These are phyloP conservation scores for Podospora anserina DNA, from an alignment of 495 filamentous ascomycete genomes.

Conservation along the genomic window DNA sequence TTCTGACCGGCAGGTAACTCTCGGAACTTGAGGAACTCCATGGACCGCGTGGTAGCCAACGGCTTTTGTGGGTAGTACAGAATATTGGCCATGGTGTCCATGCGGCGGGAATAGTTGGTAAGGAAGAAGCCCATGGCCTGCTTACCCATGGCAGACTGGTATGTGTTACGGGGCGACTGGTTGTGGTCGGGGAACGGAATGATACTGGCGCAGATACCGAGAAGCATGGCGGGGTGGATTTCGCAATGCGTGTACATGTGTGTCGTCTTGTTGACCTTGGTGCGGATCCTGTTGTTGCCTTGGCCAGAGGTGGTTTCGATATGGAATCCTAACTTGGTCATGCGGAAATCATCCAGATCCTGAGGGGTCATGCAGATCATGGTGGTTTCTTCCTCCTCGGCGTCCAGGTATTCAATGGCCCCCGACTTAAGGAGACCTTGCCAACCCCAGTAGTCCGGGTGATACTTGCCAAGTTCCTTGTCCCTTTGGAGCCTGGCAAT, in stretches of 20 bases:
- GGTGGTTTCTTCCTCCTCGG: conserved; percentile 94
- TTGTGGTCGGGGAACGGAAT: conserved; percentile 99
- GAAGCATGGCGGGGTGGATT: conserved; percentile 98
- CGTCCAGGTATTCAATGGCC: conserved; percentile 91
- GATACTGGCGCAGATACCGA: conserved; percentile 96
- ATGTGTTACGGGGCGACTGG: conserved; percentile 96
- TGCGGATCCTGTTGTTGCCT: conserved; percentile 76
- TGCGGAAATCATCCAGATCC: conserved; percentile 70
- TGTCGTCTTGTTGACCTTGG: conserved; percentile 73
- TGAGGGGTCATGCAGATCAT: conserved; percentile 99
- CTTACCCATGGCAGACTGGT: conserved; percentile 99
- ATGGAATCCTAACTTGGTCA: conserved; percentile 47
- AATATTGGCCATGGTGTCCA: conserved; percentile 99
- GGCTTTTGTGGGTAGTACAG: conserved; percentile 99
- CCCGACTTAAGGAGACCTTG: conserved; percentile 74
- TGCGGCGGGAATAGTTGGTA: conserved; percentile 90
- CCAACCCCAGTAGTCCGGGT: conserved; percentile 77
- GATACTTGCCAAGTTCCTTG: conserved; percentile 53
- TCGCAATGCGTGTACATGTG: conserved; percentile 97
- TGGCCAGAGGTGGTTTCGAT: conserved; percentile 45
- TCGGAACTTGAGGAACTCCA: conserved; percentile 98
- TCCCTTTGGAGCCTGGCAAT: conserved; percentile 61
- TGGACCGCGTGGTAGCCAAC: conserved; percentile 89
- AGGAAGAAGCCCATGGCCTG: conserved; percentile 99
- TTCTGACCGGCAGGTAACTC: conserved; percentile 97